Conservation (phyloP, 1,139 yeast species). For the Geotrichum europaeum region DNA sequence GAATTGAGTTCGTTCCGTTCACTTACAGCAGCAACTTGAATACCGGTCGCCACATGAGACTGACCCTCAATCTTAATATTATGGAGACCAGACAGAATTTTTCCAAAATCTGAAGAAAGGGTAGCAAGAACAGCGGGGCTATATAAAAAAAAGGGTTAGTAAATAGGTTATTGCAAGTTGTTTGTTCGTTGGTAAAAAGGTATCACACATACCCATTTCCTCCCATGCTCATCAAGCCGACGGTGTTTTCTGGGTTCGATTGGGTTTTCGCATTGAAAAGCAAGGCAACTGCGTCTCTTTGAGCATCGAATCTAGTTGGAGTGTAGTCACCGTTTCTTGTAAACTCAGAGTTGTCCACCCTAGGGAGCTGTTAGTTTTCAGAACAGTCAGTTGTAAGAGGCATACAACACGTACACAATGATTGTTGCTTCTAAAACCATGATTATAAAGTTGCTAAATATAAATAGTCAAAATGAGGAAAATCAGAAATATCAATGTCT, state of each 20-base stretch:
- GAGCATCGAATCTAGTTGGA: constrained; percentile 87
- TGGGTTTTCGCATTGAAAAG: constrained; percentile 82
- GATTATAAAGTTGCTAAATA: constrained; percentile 18
- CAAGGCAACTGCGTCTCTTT: constrained; percentile 83
- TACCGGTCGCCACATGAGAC: constrained; percentile 69
- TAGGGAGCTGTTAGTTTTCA: constrained; percentile 18
- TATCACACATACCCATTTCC: constrained; percentile 47
- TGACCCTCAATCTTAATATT: constrained; percentile 71
- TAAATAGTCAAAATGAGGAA: background rate
- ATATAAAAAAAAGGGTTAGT: background rate
- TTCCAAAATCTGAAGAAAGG: constrained; percentile 81
- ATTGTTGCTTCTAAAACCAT: constrained; percentile 97
- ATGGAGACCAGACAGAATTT: constrained; percentile 80
- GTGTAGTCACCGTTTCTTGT: constrained; percentile 94
- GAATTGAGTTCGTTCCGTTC: background rate
- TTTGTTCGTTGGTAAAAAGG: background rate
- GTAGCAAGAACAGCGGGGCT: constrained; percentile 80
- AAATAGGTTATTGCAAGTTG: background rate
- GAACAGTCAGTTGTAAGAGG: background rate
- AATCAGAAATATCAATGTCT: background rate
- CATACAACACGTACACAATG: constrained; percentile 49
- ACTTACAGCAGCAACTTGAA: constrained; percentile 80
- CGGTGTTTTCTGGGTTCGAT: constrained; percentile 90
- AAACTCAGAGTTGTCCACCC: constrained; percentile 88
- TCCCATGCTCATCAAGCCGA: constrained; percentile 83